Base-by-base conservation (phyloP, 805 yeast species). In the Grigorovia jiainica region DNA sequence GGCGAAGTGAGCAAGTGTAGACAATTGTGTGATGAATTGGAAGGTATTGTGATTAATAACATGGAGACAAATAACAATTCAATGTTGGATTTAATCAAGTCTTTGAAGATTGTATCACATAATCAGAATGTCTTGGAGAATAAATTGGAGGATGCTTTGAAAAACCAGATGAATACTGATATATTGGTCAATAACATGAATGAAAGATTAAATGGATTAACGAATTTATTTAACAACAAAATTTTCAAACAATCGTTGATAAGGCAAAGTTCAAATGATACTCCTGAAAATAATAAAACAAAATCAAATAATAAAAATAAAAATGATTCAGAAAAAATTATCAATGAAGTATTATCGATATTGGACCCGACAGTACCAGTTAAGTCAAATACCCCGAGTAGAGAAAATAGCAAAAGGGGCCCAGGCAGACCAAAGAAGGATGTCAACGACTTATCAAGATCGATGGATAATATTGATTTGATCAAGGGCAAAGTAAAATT, bases 151-250 rank as follows among this genome's bases (percentile, higher is more conserved):
- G 66, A 62, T 44, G 50, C 57, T 24, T 41, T 61, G 38, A 59
- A 52, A 35, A 62, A 62, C 43, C 66, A 62, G 41, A 51, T 57
- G 50, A 60, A 61, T 43, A 60, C 66, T 6, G 66, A 62, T 43
- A 43, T 55, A 3, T 43, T 59, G 17, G 61, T 62, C 10, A 62
- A 62, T 42, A 49, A 50, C 23, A 39, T 59, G 24, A 57, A 53
- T 31, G 46, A 53, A 38, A 39, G 55, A 39, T 32, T 54, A 19
- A 49, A 48, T 36, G 43, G 47, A 16, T 23, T 47, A 19, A 19
- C 47, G 2, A 29, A 36, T 34, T 19, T 36, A 8, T 19, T 40
- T 5, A 34, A 20, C 41, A 10, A 38, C 30, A 18, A 39, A 36
- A 24, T 39, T 44, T 24, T 30, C 44, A 32, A 43, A 39, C 21